Evolutionary conservation across 495 filamentous ascomycete genomes (phyloP), one percentile per base, ranked within the genome.

Genomic region (Viridothelium virens): DNA sequence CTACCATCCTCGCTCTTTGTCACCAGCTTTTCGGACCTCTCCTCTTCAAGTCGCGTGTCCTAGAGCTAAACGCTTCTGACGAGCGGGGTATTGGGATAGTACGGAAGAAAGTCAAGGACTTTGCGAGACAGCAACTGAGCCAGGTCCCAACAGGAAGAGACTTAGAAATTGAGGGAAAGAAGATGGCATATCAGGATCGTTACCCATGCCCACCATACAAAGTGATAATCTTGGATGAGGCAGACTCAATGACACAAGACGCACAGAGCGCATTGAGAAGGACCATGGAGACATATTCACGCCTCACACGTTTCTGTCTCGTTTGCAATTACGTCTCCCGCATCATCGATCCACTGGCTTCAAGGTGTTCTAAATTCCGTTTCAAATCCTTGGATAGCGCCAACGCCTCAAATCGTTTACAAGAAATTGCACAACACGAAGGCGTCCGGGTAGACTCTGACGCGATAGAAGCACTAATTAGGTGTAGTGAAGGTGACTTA

Each of bases 311-410:
- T 33, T 99, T 99, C 77, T 97, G 95, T 76, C 81, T 99, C 12
- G 92, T 97, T 48, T 99, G 94, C 78, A 99, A 99, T 78, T 99
- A 97, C 71, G 93, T 99, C 39, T 97, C 94, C 0, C 80, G 94
- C 65, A 97, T 99, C 73, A 99, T 99, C 72, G 94, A 97, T 75
- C 94, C 94, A 34, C 79, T 99, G 33, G 94, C 94, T 1, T 90
- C 86, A 74, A 84, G 90, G 62, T 99, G 94, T 77, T 91, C 87
- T 77, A 99, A 99, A 78, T 99, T 99, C 77, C 83, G 94, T 25
- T 99, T 99, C 82, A 99, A 99, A 87, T 88, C 87, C 63, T 79
- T 97, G 67, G 95, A 97, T 74, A 86, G 90, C 71, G 85, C 81
- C 11, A 92, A 90, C 72, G 89, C 93, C 41, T 86, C 85, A 62